phyloP scores from a whole-genome alignment of 225 moss, liverwort and hornwort species.

The Bryoerythrophyllum caledonicum region DNA sequence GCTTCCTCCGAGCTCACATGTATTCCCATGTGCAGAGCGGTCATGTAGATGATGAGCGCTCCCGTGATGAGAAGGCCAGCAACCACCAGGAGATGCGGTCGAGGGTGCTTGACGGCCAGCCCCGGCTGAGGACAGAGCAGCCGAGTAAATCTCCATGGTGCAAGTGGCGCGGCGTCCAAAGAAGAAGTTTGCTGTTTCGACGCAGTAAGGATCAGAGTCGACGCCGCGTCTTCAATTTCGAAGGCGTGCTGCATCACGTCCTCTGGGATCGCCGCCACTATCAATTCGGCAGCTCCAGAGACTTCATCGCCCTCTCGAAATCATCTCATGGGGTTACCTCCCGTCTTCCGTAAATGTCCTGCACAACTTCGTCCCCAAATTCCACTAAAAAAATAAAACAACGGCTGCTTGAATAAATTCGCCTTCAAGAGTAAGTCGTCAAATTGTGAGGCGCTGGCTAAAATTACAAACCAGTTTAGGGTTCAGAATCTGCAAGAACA shows the following conservation, averaged over 20 bases:
- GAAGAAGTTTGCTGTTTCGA: neutral
- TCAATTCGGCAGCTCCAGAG: neutral
- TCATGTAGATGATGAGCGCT: conserved; percentile 25
- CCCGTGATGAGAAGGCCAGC: conserved; percentile 23
- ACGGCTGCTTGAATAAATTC: neutral
- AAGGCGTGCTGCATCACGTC: conserved; percentile 19
- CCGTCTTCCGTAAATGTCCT: neutral
- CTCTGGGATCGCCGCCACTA: neutral
- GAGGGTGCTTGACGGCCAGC: neutral
- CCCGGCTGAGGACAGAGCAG: neutral
- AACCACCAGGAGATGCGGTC: conserved; percentile 12
- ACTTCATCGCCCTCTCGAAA: conserved; percentile 16
- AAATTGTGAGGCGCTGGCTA: neutral
- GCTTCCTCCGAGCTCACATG: conserved; percentile 25
- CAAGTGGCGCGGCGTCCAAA: neutral
- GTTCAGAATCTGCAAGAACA: neutral
- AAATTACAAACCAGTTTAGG: neutral
- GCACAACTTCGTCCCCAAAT: neutral
- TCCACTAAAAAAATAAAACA: neutral
- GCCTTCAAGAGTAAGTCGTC: neutral
- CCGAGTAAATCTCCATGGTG: conserved; percentile 6
- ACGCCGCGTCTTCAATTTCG: neutral
- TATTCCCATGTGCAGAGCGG: conserved; percentile 25
- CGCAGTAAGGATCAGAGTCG: neutral
- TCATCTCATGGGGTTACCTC: too few relatives aligned